These are phyloP conservation scores for Solanum virginianum DNA, from an alignment of 257 asterid species.

Conservation along the genomic window DNA sequence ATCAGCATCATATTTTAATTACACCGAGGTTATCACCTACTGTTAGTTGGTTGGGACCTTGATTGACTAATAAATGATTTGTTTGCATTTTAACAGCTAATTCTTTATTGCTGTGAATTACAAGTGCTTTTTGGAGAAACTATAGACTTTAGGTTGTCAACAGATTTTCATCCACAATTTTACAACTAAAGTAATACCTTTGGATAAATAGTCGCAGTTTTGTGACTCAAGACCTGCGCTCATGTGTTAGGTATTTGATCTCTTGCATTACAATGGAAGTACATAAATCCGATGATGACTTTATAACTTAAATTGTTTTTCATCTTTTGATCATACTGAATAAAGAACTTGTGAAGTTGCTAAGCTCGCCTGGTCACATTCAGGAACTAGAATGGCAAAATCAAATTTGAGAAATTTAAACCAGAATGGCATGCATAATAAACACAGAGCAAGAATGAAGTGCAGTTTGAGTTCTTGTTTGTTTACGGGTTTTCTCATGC, in stretches of 20 bases:
- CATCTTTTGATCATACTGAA: neutral
- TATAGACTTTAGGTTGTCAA: neutral
- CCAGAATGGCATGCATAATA: neutral
- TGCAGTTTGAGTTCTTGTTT: neutral
- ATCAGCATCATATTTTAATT: neutral
- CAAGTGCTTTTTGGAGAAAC: neutral
- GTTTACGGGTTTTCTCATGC: neutral
- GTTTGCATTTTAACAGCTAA: neutral
- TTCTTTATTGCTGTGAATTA: neutral
- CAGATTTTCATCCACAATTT: neutral
- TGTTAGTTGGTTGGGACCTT: neutral
- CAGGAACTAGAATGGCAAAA: neutral
- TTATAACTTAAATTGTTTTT: neutral
- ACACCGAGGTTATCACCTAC: neutral
- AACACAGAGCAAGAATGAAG: neutral
- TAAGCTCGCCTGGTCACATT: neutral
- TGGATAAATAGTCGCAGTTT: neutral
- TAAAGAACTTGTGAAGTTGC: neutral
- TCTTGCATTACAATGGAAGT: neutral
- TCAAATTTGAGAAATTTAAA: neutral
- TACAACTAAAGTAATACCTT: neutral
- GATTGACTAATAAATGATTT: neutral
- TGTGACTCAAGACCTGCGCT: neutral
- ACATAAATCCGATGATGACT: neutral
- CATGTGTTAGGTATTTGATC: neutral